Base-by-base conservation (phyloP, 805 yeast genomes). In the Candida chauliodis region DNA sequence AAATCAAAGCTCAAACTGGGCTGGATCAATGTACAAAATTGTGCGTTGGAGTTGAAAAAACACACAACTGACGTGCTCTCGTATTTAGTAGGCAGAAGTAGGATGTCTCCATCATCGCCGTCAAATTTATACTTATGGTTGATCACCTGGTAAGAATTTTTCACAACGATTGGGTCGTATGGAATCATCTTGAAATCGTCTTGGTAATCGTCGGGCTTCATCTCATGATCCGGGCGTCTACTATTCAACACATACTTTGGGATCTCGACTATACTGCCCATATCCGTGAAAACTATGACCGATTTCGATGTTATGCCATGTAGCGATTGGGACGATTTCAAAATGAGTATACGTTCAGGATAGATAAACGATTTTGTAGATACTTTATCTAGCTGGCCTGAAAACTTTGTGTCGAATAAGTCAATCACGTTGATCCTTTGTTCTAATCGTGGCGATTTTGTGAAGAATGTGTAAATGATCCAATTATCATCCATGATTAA, bases 1-100 rank as follows among this genome's bases (percentile, higher is more conserved):
- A 77, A 68, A 61, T 91, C 99, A 60, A 86, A 90, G 27, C 87
- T 85, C 30, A 76, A 76, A 0, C 96, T 86, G 0, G 98, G 96
- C 36, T 83, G 75, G 13, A 84, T 71, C 40, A 78, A 69, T 0
- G 95, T 81, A 52, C 90, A 85, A 63, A 85, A 90, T 5, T 84
- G 56, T 53, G 87, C 95, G 32, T 70, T 59, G 20, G 52, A 44
- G 14, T 83, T 86, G 31, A 78, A 61, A 25, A 74, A 68, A 44
- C 93, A 80, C 0, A 85, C 75, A 14, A 86, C 69, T 2, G 83
- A 70, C 0, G 97, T 89, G 2, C 95, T 85, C 60, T 91, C 98
- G 36, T 89, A 65, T 27, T 76, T 71, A 0, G 97, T 84, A 2
- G 63, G 62, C 38, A 46, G 51, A n/a, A 58, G 48, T 37, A 68